Percentiles rank a stretch among this genome's conserved stretches.
Conservation (phyloP, 208 protist species). For the Trypanosoma theileri region DNA sequence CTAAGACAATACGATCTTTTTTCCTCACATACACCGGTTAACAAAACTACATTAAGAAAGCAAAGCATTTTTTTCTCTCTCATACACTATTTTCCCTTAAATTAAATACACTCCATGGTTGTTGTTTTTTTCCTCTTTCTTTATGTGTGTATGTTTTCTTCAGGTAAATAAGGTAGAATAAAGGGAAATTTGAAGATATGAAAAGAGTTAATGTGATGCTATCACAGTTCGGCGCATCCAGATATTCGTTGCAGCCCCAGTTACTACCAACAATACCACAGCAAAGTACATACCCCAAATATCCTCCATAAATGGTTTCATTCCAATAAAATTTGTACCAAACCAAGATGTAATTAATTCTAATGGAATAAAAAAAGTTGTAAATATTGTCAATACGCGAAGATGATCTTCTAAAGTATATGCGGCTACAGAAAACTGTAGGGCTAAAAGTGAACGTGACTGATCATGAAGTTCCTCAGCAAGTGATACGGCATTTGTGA, state of each 20-base stretch:
- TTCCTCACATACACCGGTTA: not conserved
- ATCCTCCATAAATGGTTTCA: slow-evolving; percentile 8
- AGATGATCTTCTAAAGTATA: slow-evolving; percentile 56
- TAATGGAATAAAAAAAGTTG: slow-evolving; percentile 58
- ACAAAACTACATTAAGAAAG: not conserved
- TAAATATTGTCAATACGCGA: slow-evolving; percentile 65
- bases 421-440: slow-evolving; percentile 60
- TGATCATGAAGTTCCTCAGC: slow-evolving; percentile 52
- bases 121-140: too few species aligned
- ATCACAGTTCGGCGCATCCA: slow-evolving; percentile 25
- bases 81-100: too few species aligned
- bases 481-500: slow-evolving; percentile 42
- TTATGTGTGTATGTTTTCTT: not conserved
- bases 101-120: too few species aligned
- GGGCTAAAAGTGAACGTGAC: slow-evolving; percentile 48
- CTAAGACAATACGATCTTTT: not conserved
- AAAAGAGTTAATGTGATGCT: not conserved
- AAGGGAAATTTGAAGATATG: slow-evolving; percentile 25
- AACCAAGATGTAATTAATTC: slow-evolving; percentile 54
- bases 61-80: not conserved
- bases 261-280: slow-evolving; percentile 12
- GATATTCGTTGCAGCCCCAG: slow-evolving; percentile 16
- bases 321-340: slow-evolving; percentile 38
- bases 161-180: not conserved
- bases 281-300: slow-evolving; percentile 1